Base-by-base conservation (phyloP, 2,329 filamentous ascomycete genomes). In the Diaporthe capsici region DNA sequence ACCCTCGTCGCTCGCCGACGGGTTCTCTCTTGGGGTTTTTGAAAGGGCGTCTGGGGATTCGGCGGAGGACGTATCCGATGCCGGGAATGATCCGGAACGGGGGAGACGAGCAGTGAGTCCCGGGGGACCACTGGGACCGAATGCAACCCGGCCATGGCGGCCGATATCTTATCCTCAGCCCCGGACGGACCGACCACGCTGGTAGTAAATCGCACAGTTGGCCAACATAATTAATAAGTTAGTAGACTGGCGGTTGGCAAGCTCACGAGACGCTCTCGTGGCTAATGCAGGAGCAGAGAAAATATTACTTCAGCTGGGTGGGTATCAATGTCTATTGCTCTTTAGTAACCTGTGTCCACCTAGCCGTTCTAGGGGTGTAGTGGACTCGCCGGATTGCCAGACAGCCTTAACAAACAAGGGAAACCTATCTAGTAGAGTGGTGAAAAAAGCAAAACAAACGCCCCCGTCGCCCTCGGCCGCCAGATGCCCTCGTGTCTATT, bases 261-360 rank as follows among this genome's bases (percentile, higher is more conserved):
- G 12, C 20, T 68, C 47, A 28, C 31, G 47, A 8, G n/a, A 9
- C 1, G 34, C 39, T 39, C 22, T 28, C 22, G 22, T 53, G 22
- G 22, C 10, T 39, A 68, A 37, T 25, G 53, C 49, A 25, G 13
- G n/a, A 28, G 22, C 15, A 39, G 65, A 68, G 47, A 39, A 25
- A 28, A 34, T 15, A 53, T 20, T 17, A 8, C 34, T 34, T 34
- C 8, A 25, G 22, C 47, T 53, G 65, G 47, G 44, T 68, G 65
- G 65, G 44, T 68, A 68, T 68, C 65, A 53, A 53, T 68, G 31
- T 53, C 44, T 68, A 53, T 68, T 68, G 31, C 47, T 68, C 65
- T 51, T 51, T 9, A 68, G 22, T 53, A 53, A 37, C 47, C 47
- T 34, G 31, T 28, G 34, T 39, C 65, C 65, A 37, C 65, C 47